phyloP scores from a whole-genome alignment of 2,329 filamentous ascomycete genomes.

The Alternaria metachromatica region DNA sequence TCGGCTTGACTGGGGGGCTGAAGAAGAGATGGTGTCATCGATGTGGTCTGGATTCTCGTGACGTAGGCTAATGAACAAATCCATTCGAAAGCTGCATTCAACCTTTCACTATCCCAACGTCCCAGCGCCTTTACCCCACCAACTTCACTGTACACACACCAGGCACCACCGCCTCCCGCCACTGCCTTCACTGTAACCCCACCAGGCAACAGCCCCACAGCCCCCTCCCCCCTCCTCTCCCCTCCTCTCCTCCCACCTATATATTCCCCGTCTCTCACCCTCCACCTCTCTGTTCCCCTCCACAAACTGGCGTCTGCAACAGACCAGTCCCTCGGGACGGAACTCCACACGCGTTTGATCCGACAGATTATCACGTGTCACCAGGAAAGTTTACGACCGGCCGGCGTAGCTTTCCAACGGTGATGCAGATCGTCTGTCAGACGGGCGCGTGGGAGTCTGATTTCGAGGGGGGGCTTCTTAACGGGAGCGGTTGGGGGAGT shows the following conservation, averaged over 20 bases:
- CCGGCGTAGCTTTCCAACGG: neutral
- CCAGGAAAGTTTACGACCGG: neutral
- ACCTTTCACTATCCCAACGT: neutral
- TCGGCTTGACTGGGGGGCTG: neutral
- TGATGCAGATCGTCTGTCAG: neutral
- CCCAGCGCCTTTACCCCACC: neutral
- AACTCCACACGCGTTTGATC: neutral
- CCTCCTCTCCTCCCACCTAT: neutral
- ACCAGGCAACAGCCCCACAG: neutral
- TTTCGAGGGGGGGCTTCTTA: neutral
- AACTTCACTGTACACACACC: neutral
- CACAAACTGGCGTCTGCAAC: neutral
- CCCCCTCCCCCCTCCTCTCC: too few relatives aligned
- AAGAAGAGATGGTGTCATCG: neutral
- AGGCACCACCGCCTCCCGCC: neutral
- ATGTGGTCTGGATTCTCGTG: neutral
- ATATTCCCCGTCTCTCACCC: neutral
- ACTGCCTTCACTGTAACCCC: neutral
- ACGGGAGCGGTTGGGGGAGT: neutral
- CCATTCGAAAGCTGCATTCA: neutral
- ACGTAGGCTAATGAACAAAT: fast-evolving
- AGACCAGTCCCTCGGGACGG: neutral
- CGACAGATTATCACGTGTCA: neutral
- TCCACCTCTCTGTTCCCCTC: neutral
- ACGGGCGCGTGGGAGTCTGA: neutral